Evolutionary conservation across 331 rosid species (phyloP).

Genomic region (Malus hybrid): DNA sequence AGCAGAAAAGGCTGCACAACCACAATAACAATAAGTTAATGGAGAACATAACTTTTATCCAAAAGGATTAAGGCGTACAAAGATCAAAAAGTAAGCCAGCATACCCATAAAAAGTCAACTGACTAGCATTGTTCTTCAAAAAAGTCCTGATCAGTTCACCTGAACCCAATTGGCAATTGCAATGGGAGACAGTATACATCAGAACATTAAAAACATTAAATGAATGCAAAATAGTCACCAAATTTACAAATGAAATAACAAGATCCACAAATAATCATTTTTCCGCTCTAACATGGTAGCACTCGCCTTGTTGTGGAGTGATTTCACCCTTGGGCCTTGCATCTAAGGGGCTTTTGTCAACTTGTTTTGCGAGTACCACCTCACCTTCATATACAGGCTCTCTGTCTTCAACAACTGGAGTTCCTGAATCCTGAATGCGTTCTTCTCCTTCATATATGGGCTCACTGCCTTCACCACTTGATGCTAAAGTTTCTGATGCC

Average conservation of each 20-base stretch:
- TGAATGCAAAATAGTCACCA: neutral
- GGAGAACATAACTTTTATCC: constrained; percentile 9
- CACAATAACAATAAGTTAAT: constrained; percentile 12
- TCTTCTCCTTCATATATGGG: constrained; percentile 99
- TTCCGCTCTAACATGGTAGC: neutral
- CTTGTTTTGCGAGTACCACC: constrained; percentile 72
- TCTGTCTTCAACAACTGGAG: constrained; percentile 36
- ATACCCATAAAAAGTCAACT: constrained; percentile 85
- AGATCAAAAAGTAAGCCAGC: constrained; percentile 5
- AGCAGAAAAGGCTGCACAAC: constrained; percentile 82
- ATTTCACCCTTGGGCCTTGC: constrained; percentile 51
- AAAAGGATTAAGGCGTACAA: neutral
- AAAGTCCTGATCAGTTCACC: constrained; percentile 82
- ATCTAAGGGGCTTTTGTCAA: constrained; percentile 51
- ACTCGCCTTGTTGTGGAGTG: constrained; percentile 66
- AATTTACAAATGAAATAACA: neutral
- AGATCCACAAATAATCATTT: constrained; percentile 3
- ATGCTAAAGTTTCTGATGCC: constrained; percentile 48
- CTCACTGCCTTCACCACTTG: constrained; percentile 59
- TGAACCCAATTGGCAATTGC: constrained; percentile 27
- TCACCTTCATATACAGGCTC: constrained; percentile 99
- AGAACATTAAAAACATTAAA: constrained; percentile 12
- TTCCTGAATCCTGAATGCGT: constrained; percentile 51
- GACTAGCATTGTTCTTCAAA: constrained; percentile 87
- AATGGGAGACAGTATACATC: neutral